Percentiles rank a stretch among this genome's conserved stretches.
These are phyloP conservation scores for Mycosarcoma maydis DNA, from an alignment of 1,284 basidiomycete species.

Conservation along the genomic window DNA sequence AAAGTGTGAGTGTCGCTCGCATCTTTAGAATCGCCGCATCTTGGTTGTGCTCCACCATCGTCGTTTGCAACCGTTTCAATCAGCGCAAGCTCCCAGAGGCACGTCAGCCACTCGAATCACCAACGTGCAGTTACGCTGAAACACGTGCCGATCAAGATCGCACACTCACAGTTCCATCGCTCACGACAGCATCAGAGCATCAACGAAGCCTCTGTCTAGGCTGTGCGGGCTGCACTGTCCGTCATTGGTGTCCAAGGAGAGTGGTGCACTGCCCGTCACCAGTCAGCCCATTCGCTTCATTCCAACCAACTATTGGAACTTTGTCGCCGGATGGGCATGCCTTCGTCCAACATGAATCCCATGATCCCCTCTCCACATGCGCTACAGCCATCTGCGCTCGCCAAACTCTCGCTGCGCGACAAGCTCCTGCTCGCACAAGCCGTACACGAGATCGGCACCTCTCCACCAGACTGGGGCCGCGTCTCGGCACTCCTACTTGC, in stretches of 20 bases:
- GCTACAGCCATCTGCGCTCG: conserved; percentile 38
- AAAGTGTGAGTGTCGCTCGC: no score
- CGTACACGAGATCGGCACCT: conserved; percentile 57
- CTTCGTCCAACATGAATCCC: conserved; percentile 20
- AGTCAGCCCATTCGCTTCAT: neutral
- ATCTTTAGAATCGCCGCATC: no score
- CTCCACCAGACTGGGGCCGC: conserved; percentile 56
- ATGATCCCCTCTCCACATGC: conserved; percentile 42
- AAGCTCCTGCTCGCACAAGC: conserved; percentile 63
- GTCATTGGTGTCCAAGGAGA: neutral
- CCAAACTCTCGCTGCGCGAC: conserved; percentile 50
- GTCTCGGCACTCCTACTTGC: conserved; percentile 51
- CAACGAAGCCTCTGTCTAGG: no score
- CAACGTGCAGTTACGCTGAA: no score
- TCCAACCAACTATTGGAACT: neutral
- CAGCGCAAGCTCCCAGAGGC: no score
- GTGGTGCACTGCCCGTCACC: neutral
- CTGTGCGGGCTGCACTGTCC: neutral
- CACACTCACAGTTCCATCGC: no score
- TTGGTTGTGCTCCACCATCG: neutral
- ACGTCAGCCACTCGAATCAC: no score
- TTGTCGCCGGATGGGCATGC: no score
- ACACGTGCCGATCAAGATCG: neutral
- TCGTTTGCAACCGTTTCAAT: no score
- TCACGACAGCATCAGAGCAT: no score